Conservation (phyloP, 2,329 filamentous ascomycete genomes). For the Sporothrix brasiliensis region DNA sequence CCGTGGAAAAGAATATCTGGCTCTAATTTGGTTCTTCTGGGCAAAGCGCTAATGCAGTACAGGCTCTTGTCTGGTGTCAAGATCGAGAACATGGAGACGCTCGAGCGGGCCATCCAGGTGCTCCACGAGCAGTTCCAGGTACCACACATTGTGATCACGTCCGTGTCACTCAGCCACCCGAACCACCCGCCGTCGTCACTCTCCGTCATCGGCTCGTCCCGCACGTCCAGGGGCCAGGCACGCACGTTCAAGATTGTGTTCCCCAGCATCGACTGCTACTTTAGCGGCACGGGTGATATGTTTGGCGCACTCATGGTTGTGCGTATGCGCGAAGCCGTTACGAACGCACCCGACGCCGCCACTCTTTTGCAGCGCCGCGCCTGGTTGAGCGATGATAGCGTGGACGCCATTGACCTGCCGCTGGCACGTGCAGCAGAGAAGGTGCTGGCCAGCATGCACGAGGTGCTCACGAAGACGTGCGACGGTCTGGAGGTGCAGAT, state of each 20-base stretch:
- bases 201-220: slow-evolving; percentile 76
- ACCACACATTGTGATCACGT: slow-evolving; percentile 92
- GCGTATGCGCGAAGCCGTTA: slow-evolving; percentile 80
- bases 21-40: not conserved
- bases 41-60: not conserved
- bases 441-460: slow-evolving; percentile 91
- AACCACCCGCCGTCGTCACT: slow-evolving; percentile 57
- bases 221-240: slow-evolving; percentile 63
- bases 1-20: not conserved
- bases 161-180: slow-evolving; percentile 68
- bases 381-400: slow-evolving; percentile 78
- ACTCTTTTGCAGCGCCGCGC: slow-evolving; percentile 50
- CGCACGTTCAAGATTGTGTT: slow-evolving; percentile 89
- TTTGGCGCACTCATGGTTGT: slow-evolving; percentile 90
- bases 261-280: slow-evolving; percentile 87
- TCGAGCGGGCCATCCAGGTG: slow-evolving; percentile 72
- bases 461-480: slow-evolving; percentile 71
- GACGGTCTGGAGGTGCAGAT: slow-evolving; percentile 61
- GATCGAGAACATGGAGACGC: slow-evolving; percentile 72
- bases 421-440: slow-evolving; percentile 82
- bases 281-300: slow-evolving; percentile 97
- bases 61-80: slow-evolving; percentile 84
- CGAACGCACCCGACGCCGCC: slow-evolving; percentile 50
- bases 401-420: slow-evolving; percentile 71
- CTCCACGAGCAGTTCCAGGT: slow-evolving; percentile 76